Base-by-base conservation (phyloP, 2,329 filamentous ascomycete species). In the Fusarium odoratissimum region DNA sequence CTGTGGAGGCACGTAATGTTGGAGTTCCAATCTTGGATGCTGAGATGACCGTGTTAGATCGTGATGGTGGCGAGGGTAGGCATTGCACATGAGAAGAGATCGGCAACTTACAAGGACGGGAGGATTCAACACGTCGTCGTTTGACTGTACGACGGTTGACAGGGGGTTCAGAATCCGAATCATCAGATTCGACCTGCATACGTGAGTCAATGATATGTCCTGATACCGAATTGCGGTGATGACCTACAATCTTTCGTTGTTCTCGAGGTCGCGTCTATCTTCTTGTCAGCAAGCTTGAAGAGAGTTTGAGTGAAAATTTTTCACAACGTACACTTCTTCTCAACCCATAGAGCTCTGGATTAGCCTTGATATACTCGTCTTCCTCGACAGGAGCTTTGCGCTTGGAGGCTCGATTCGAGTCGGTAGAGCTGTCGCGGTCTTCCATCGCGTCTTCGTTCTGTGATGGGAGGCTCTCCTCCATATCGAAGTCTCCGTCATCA, bases 321-420 rank as follows among this genome's bases (percentile, higher is more conserved):
- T 75, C 74, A 68, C n/a, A 57, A 83, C 92, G 71, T 91, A 96
- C 95, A 85, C 96, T 99, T 84, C 96, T 90, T 76, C 96, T 91
- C 75, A 99, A 87, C 52, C 96, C 96, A 85, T 98, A 99, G 13
- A 99, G 87, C 83, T 97, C 95, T 48, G 96, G 96, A 78, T 99
- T 97, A 79, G 94, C 93, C 77, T 92, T 89, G 77, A 98, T 97
- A 79, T 91, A 95, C 51, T 95, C 91, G 66, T 96, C 92, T 76
- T 96, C 93, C 57, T 92, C 91, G 41, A 89, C 80, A 79, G 87
- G 81, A 74, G 87, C 83, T 84, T 93, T 92, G 83, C 95, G 92
- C 86, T 97, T 97, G 69, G 87, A 83, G 55, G 88, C 89, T 79
- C 90, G 88, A 71, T 87, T 88, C 46, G 92, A 93, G 77, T 91